Base-by-base conservation (phyloP, 345 rosid species). In the Aquilaria yunnanensis region DNA sequence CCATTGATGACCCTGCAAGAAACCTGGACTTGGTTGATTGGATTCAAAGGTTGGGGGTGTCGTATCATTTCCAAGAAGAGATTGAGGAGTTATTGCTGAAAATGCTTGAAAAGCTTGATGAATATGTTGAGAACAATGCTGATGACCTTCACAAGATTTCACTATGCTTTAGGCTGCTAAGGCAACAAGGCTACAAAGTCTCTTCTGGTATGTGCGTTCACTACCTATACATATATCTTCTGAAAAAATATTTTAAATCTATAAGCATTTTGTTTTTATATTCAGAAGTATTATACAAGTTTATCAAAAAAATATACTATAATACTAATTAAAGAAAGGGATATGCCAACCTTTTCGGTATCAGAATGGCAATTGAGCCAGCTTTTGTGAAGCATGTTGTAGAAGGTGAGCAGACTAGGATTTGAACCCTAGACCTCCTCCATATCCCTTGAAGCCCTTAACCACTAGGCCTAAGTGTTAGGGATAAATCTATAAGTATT, bases 1-100 rank as follows among this genome's bases (percentile, higher is more conserved):
- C 2, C 14, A 31, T 3, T 14, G 53, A 49, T 16, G 32, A 12
- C 10, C 56, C 33, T 47, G 10, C 9, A 2, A 13, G 47, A 14
- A 58, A 30, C 9, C 33, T 80, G 5, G 51, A 66, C 34, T 51
- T 69, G 62, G 60, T 80, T 7, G 77, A 77, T 66, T 59, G 56
- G 6, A 53, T 80, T 47, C 75, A 77, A 43, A 72, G 75, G 2
- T 43, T 80, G 13, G 88, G 87, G 2, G 30, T 83, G 11, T 59
- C 71, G 9, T 80, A 82, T 46, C 87, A 75, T 72, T 85, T 85
- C 23, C 62, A 78, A 32, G 10, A 7, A 1, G 82, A 83, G 71
- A 70, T 72, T 34, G 77, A 72, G 6, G 61, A 49, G 23, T 23
- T 47, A 41, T 13, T 78, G 32, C 52, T 51, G 13, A 54, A 5